Evolutionary conservation across 192 early-diverging fungal species (phyloP).

Genomic region (Pecoramyces ruminantium): DNA sequence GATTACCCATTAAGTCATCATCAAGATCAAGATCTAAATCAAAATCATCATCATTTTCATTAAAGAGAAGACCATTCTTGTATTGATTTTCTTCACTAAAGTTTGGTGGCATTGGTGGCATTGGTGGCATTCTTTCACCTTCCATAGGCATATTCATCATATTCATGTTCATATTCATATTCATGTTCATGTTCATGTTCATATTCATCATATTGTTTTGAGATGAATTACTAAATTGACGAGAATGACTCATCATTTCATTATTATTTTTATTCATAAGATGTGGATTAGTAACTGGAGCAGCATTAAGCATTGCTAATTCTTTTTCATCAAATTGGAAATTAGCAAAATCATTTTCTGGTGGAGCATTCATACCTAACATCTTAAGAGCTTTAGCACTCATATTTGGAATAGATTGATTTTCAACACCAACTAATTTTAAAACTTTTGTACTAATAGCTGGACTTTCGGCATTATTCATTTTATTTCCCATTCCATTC

Average conservation of each 20-base stretch:
- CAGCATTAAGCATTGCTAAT: not conserved
- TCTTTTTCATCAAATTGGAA: not conserved
- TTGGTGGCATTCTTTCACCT: not conserved
- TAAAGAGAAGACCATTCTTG: not conserved
- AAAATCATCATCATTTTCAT: not conserved
- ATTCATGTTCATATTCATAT: not conserved
- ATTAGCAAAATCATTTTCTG: not conserved
- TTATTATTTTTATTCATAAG: not conserved
- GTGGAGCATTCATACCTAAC: not conserved
- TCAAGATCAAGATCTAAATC: too few relatives aligned
- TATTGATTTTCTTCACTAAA: not conserved
- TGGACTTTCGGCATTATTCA: not conserved
- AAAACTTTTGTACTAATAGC: not conserved
- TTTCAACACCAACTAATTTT: not conserved
- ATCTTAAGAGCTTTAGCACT: not conserved
- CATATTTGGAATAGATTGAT: not conserved
- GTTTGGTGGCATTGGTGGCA: too few relatives aligned
- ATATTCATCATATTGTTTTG: not conserved
- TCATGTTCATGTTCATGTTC: not conserved
- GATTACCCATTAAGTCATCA: not conserved
- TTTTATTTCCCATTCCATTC: not conserved
- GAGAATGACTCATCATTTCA: not conserved
- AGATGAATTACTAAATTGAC: not conserved
- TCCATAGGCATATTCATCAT: not conserved
- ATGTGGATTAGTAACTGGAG: not conserved